Percentiles rank a stretch among this genome's conserved stretches.
These are phyloP conservation scores for Dryas octopetala DNA, from an alignment of 306 rosid genomes.

Conservation along the genomic window DNA sequence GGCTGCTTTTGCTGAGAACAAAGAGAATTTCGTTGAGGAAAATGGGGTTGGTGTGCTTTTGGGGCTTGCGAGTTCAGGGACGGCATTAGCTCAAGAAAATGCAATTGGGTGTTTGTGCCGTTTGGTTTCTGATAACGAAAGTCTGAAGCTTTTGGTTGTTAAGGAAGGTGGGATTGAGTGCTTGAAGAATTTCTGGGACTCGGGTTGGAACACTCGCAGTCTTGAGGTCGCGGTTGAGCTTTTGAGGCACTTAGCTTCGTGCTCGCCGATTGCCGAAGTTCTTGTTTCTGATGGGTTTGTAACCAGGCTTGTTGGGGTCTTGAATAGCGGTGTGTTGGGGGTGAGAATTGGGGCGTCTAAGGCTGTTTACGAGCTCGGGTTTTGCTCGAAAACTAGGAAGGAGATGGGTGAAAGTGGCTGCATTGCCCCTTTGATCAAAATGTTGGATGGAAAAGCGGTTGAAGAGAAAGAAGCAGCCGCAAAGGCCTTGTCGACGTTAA, in stretches of 20 bases:
- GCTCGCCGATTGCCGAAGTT: constrained; percentile 49
- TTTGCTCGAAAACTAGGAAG: constrained; percentile 53
- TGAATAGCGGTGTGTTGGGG: constrained; percentile 69
- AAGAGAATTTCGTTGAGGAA: constrained; percentile 70
- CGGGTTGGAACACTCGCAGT: constrained; percentile 41
- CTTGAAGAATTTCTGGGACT: constrained; percentile 82
- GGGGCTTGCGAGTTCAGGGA: constrained; percentile 68
- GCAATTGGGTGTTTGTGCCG: constrained; percentile 72
- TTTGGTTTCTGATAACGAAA: constrained; percentile 58
- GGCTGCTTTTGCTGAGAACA: constrained; percentile 53
- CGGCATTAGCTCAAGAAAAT: constrained; percentile 67
- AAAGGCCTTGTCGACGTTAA: constrained; percentile 64
- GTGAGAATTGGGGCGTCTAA: constrained; percentile 68
- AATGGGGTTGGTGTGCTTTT: constrained; percentile 62
- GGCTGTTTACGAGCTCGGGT: constrained; percentile 67
- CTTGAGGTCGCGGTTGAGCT: constrained; percentile 72
- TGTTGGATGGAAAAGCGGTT: constrained; percentile 86
- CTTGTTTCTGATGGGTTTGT: constrained; percentile 62
- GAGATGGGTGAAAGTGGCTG: constrained; percentile 84
- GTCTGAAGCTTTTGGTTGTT: constrained; percentile 47
- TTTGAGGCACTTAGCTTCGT: constrained; percentile 57
- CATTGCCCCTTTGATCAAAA: constrained; percentile 54
- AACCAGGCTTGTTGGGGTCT: constrained; percentile 44
- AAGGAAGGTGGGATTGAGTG: constrained; percentile 77
- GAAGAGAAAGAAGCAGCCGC: constrained; percentile 83